Evolutionary conservation across 495 filamentous ascomycete genomes (phyloP), one percentile per base, ranked within the genome.

Genomic region (Aspergillus homomorphus): DNA sequence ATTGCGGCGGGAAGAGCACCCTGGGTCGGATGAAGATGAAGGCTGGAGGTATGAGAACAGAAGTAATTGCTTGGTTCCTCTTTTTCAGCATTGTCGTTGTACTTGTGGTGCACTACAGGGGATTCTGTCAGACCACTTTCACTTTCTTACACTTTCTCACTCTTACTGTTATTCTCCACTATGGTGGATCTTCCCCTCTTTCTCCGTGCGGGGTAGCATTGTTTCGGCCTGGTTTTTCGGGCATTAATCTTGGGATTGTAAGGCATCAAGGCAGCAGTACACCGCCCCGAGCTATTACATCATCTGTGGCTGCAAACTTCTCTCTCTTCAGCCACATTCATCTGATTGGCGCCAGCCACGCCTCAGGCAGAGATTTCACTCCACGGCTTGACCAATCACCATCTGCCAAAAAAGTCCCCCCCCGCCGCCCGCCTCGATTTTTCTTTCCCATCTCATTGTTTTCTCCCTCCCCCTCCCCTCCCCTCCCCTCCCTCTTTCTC

Each of bases 341-440:
- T 22, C 45, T 54, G 24, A 43, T 43, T 33, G 20, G 24, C 49
- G 10, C 2, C 7, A 14, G 20, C 30, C 22, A 3, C 50, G 57
- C 57, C 54, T 57, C 45, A 60, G 57, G 56, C 56, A 65, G 61
- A 63, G 60, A 59, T 54, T 61, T 65, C 49, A 38, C 33, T 7
- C 7, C 12, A 22, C 18, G 15, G 18, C 26, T 19, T 14, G 23
- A 1, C 48, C 56, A 50, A 42, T 50, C 28, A 43, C 49, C 59
- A 57, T 57, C 62, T 60, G 59, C 56, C 51, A 56, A 53, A 56
- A 56, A 51, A 56, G 33, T 33, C 58, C 54, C 15, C 55, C 55
- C 46, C 52, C 57, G 54, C 57, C 52, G 51, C 50, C 33, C 53
- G 50, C 52, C 20, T 64, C 51, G 59, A 49, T 50, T 63, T 62